Evolutionary conservation across 2,329 filamentous ascomycete species (phyloP).

Genomic region (Corniculantispora saksenae): DNA sequence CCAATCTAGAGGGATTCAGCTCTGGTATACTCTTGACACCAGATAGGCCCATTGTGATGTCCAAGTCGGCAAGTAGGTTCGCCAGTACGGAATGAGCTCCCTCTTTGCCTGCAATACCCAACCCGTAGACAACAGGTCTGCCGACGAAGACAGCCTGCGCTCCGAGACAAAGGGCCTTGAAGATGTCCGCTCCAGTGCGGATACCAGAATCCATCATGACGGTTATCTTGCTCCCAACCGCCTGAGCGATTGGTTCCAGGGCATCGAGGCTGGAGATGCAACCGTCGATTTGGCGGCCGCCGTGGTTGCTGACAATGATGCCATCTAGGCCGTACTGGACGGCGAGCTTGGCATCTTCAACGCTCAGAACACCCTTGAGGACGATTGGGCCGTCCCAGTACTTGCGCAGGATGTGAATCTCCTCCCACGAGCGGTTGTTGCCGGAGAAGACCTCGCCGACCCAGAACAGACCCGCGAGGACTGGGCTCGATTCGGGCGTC

Average conservation of each 20-base stretch:
- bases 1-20: slow-evolving; percentile 36
- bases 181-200: slow-evolving; percentile 40
- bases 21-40: slow-evolving; percentile 48
- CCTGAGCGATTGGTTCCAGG: slow-evolving; percentile 49
- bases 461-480: slow-evolving; percentile 56
- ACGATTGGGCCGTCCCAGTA: slow-evolving; percentile 59
- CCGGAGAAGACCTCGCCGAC: slow-evolving; percentile 50
- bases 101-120: slow-evolving; percentile 37
- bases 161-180: slow-evolving; percentile 44
- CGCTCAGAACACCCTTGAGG: slow-evolving; percentile 43
- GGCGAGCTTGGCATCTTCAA: slow-evolving; percentile 42
- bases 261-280: slow-evolving; percentile 53
- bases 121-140: slow-evolving; percentile 39
- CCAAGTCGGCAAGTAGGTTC: slow-evolving; percentile 43
- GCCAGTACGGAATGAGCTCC: slow-evolving; percentile 58
- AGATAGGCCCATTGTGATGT: slow-evolving; percentile 56
- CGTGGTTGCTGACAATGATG: slow-evolving; percentile 45
- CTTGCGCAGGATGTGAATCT: slow-evolving; percentile 58
- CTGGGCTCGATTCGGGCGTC: slow-evolving; percentile 48
- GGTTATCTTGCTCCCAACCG: slow-evolving; percentile 58
- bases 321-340: slow-evolving; percentile 40
- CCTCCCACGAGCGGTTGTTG: slow-evolving; percentile 56
- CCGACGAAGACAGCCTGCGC: slow-evolving; percentile 46
- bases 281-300: slow-evolving; percentile 44
- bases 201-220: slow-evolving; percentile 53